A percentile compares a stretch with the other conserved stretches of the same genome.
Evolutionary conservation across 176 grass and related monocot species (phyloP).

Genomic region (Thalia dealbata): DNA sequence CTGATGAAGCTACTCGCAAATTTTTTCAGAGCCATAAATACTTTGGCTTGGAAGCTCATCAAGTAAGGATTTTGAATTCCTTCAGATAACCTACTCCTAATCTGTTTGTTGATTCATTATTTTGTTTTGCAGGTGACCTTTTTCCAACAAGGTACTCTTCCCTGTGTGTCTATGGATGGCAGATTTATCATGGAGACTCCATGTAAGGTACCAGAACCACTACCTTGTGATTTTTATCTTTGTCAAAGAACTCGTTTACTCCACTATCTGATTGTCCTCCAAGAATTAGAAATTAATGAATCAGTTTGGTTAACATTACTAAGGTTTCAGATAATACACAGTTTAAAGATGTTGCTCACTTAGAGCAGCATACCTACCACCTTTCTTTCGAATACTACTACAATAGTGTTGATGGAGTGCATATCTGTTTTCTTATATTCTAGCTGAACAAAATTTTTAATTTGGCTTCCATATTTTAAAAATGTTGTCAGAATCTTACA

Average conservation of each 20-base stretch:
- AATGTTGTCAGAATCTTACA: no score
- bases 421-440: no score
- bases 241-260: neutral
- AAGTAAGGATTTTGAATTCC: slow-evolving; percentile 41
- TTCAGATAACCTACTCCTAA: neutral
- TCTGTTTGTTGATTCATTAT: neutral
- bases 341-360: no score
- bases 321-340: no score
- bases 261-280: neutral
- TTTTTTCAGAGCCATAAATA: slow-evolving; percentile 84
- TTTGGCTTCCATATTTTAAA: no score
- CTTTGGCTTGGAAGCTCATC: slow-evolving; percentile 88
- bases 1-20: slow-evolving; percentile 67
- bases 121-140: slow-evolving; percentile 61
- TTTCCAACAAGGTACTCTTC: slow-evolving; percentile 98
- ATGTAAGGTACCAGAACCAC: slow-evolving; percentile 53
- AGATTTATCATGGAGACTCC: slow-evolving; percentile 99
- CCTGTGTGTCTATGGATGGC: slow-evolving; percentile 76
- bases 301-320: neutral
- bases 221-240: neutral
- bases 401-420: no score
- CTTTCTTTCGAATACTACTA: no score
- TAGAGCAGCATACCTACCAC: no score
- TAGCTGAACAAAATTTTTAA: no score
- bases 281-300: neutral